A percentile compares a stretch with the other conserved stretches of the same genome.
phyloP scores from a whole-genome alignment of 1,284 basidiomycete species.

The Chondrostereum purpureum region DNA sequence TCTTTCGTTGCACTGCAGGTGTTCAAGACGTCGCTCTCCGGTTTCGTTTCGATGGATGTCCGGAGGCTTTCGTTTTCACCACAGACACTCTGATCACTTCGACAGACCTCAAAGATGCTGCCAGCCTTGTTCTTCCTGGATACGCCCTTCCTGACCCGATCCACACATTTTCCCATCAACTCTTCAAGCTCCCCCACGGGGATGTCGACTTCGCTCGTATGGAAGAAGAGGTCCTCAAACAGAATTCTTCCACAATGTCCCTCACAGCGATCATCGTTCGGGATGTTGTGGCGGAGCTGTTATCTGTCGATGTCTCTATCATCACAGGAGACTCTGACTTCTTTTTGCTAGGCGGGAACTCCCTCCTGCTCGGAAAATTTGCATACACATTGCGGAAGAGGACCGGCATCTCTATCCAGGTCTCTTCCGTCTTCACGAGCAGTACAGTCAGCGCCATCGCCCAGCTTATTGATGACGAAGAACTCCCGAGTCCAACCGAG shows the following conservation, averaged over 20 bases:
- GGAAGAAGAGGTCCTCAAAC: slow-evolving; percentile 22
- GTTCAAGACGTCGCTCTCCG: slow-evolving; percentile 44
- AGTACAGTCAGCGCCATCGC: slow-evolving; percentile 38
- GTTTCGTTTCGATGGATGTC: slow-evolving; percentile 23
- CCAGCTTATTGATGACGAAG: slow-evolving; percentile 25
- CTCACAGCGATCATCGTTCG: slow-evolving; percentile 28
- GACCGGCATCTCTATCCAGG: slow-evolving; percentile 28
- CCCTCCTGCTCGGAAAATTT: slow-evolving; percentile 37
- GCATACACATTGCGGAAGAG: slow-evolving; percentile 34
- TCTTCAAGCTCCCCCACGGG: slow-evolving; percentile 18
- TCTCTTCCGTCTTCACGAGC: slow-evolving; percentile 33
- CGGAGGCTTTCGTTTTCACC: slow-evolving; percentile 29
- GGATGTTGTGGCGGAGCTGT: slow-evolving; percentile 32
- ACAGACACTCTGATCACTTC: slow-evolving; percentile 14
- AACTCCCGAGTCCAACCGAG: no score
- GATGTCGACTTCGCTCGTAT: slow-evolving; percentile 29
- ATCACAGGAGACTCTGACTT: slow-evolving; percentile 34
- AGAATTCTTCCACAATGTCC: slow-evolving; percentile 25
- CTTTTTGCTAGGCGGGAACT: slow-evolving; percentile 41
- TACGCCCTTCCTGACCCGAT: slow-evolving; percentile 32
- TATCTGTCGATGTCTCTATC: slow-evolving; percentile 26
- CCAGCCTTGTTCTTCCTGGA: slow-evolving; percentile 22
- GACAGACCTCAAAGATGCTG: slow-evolving; percentile 14
- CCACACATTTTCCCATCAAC: slow-evolving; percentile 21
- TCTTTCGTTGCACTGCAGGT: slow-evolving; percentile 24